These are phyloP conservation scores for Triglochin maritima DNA, from an alignment of 106 monocot genomes.

Conservation along the genomic window DNA sequence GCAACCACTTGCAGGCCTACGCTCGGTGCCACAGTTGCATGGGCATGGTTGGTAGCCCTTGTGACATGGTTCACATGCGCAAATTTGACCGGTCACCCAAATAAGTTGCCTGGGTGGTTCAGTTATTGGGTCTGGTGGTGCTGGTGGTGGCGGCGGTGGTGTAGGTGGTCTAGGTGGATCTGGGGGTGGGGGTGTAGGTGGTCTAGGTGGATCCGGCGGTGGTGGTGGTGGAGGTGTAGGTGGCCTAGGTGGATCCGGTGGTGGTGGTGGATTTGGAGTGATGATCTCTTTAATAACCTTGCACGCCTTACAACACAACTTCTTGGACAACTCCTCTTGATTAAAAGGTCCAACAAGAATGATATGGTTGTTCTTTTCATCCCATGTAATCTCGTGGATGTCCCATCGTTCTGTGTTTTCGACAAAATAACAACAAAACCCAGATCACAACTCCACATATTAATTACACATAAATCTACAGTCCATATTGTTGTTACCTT, in stretches of 20 bases:
- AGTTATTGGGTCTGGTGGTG: not conserved
- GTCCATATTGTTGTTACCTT: not conserved
- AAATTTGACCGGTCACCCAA: not conserved
- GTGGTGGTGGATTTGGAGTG: constrained; percentile 1
- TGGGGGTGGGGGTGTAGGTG: not conserved
- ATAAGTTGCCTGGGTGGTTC: not conserved
- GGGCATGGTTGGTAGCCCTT: not conserved
- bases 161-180: not conserved
- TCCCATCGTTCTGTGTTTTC: constrained; percentile 4
- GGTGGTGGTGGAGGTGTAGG: not conserved
- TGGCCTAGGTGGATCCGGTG: not conserved
- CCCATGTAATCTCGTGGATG: constrained; percentile 7
- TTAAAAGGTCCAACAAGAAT: constrained; percentile 12
- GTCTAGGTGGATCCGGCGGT: not conserved
- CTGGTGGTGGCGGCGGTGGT: not conserved
- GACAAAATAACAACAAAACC: not conserved
- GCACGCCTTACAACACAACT: constrained; percentile 11
- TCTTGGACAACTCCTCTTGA: constrained; percentile 1
- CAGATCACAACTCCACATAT: not conserved
- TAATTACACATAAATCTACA: not conserved
- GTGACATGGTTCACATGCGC: not conserved
- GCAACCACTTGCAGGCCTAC: not conserved
- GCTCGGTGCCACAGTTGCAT: constrained; percentile 4
- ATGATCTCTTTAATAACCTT: constrained; percentile 11
- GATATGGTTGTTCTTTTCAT: constrained; percentile 13